Conservation (phyloP, 2,329 filamentous ascomycete species). For the Pseudogymnoascus verrucosus region DNA sequence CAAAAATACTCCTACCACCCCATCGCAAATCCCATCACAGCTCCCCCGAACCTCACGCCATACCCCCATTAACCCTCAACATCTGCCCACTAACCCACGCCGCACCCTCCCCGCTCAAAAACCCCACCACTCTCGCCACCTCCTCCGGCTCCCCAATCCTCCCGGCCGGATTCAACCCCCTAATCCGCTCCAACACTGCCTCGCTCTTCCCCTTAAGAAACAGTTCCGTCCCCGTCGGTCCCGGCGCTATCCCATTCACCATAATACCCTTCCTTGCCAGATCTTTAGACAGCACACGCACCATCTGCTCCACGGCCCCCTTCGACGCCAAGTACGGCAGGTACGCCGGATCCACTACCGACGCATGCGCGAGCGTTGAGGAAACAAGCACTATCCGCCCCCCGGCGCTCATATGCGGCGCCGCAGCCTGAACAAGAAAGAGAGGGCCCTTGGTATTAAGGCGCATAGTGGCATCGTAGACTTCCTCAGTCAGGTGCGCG, state of each 20-base stretch:
- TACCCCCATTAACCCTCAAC: constrained; percentile 34
- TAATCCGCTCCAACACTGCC: constrained; percentile 34
- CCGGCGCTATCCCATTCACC: constrained; percentile 45
- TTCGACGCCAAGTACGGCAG: constrained; percentile 42
- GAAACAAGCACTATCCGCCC: constrained; percentile 46
- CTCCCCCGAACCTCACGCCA: constrained; percentile 12
- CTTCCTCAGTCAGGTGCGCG: constrained; percentile 39
- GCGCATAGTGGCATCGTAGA: constrained; percentile 41
- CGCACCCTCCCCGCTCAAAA: constrained; percentile 28
- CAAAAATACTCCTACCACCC: neutral
- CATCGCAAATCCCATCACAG: neutral
- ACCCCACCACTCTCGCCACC: constrained; percentile 37
- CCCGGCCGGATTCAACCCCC: constrained; percentile 33
- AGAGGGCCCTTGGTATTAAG: constrained; percentile 51
- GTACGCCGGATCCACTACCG: constrained; percentile 34
- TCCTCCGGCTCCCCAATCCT: constrained; percentile 41
- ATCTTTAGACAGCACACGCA: constrained; percentile 42
- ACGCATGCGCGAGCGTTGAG: constrained; percentile 32
- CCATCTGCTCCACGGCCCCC: constrained; percentile 47
- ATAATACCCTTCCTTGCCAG: constrained; percentile 38
- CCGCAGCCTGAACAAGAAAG: constrained; percentile 45
- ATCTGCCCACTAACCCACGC: constrained; percentile 37
- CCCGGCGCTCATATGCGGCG: constrained; percentile 42
- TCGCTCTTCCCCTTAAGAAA: constrained; percentile 38
- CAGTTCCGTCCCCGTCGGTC: constrained; percentile 43